Evolutionary conservation across 495 filamentous ascomycete species (phyloP).

Genomic region (Xylaria telfairii): DNA sequence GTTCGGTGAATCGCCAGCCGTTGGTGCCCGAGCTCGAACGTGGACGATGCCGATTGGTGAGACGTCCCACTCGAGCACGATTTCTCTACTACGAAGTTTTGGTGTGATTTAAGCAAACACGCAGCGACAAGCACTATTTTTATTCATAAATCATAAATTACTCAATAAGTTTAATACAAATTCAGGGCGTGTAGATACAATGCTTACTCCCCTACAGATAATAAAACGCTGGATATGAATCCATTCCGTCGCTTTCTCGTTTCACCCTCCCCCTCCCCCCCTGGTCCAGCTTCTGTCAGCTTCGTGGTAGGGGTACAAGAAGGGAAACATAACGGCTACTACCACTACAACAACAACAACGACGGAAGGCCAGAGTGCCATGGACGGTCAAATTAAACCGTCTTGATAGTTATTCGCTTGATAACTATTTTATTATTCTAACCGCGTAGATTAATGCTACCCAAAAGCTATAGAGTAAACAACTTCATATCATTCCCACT

Average conservation of each 20-base stretch:
- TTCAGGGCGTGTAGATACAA: neutral
- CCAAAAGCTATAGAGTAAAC: neutral
- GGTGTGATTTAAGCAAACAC: neutral
- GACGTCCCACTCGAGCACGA: neutral
- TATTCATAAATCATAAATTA: neutral
- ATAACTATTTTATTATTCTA: too few relatives aligned
- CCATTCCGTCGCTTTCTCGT: too few relatives aligned
- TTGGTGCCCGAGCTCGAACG: constrained; percentile 33
- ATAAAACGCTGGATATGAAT: too few relatives aligned
- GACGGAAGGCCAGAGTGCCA: too few relatives aligned
- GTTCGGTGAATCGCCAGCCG: constrained; percentile 9
- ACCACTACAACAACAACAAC: too few relatives aligned
- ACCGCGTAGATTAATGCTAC: neutral
- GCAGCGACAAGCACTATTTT: neutral
- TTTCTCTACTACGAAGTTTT: neutral
- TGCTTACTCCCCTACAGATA: neutral
- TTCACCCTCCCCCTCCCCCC: too few relatives aligned
- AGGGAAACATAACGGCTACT: too few relatives aligned
- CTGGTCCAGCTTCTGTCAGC: too few relatives aligned
- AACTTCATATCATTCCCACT: neutral
- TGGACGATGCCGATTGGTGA: constrained; percentile 31
- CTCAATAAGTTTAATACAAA: neutral
- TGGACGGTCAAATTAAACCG: too few relatives aligned
- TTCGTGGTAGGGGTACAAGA: too few relatives aligned
- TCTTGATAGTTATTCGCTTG: too few relatives aligned